Conservation (phyloP, 257 asterid genomes). For the Henckelia pumila region DNA sequence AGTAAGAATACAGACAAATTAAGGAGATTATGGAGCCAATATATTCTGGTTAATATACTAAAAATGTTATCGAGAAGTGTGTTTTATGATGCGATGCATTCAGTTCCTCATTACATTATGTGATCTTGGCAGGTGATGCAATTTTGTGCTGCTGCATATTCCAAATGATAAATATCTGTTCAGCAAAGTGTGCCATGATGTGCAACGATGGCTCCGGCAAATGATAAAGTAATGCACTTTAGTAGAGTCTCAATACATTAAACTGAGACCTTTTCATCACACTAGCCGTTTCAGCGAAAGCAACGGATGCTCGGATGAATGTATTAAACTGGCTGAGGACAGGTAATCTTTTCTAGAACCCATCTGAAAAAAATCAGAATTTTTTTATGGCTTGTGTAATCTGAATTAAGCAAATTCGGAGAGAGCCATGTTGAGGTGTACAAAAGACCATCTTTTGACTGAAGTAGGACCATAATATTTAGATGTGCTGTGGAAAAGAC, state of each 20-base stretch:
- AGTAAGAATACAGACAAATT: neutral
- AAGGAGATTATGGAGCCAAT: neutral
- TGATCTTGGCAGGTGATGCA: constrained; percentile 6
- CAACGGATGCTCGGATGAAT: constrained; percentile 34
- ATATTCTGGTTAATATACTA: neutral
- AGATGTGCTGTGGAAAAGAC: constrained; percentile 30
- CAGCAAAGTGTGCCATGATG: constrained; percentile 15
- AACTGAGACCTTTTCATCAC: constrained; percentile 19
- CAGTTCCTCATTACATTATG: too few relatives aligned
- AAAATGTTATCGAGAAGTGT: neutral
- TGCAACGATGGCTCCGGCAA: neutral
- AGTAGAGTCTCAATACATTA: constrained; percentile 16
- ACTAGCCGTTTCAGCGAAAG: constrained; percentile 41
- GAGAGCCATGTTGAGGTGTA: constrained; percentile 19
- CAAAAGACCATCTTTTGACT: constrained; percentile 44
- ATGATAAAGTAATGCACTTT: constrained; percentile 18
- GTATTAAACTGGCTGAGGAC: constrained; percentile 23
- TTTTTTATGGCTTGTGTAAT: too few relatives aligned
- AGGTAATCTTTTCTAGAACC: constrained; percentile 18
- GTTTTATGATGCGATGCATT: too few relatives aligned
- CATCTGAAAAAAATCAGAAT: too few relatives aligned
- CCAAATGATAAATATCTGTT: constrained; percentile 14
- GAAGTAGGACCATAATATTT: constrained; percentile 41
- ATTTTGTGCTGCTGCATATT: constrained; percentile 16
- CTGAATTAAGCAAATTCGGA: neutral